Base-by-base conservation (phyloP, 371 early-diverging fungal genomes). In the Mucor mucedo region DNA sequence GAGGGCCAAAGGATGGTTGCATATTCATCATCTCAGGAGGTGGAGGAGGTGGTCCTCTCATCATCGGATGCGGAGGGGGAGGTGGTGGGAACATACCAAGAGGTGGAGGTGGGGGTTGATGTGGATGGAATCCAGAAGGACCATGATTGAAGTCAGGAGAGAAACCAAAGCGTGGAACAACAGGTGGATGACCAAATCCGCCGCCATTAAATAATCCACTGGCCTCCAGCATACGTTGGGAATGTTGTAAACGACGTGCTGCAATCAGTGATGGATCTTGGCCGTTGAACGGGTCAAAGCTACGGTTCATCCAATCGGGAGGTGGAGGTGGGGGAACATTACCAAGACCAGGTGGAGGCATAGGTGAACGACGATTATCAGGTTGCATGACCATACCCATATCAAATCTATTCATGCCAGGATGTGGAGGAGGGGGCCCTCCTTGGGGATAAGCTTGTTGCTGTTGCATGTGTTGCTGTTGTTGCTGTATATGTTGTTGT, bases 211-310 rank as follows among this genome's bases (percentile, higher is more conserved):
- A 76, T 33, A 81, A 42, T 33, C 82, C 82, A 49, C 76, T 73
- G 11, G 82, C 82, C 40, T 78, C 82, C 11, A 81, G 42, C 82
- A 81, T 81, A 30, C 75, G 77, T 40, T 81, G 82, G n/a, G 82
- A 81, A 52, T 81, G 82, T 39, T 78, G 82, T 29, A 81, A 62
- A 50, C 82, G 77, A 54, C 82, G 73, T 30, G 75, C 69, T 41
- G 77, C 75, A 57, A 78, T 73, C 11, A 76, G 42, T 4, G 71
- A 60, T 48, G 79, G 79, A 48, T 81, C 79, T 58, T 81, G 77
- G 6, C 78, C 77, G 40, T 71, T 72, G 50, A 78, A 78, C 3
- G 76, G 77, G 62, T 81, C 79, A 58, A 78, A 81, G 2, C 58
- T 48, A 30, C 70, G 70, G 13, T 72, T 54, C 28, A 71, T 65